Conservation (phyloP, 1,284 basidiomycete species). For the Ceratobasidium sp. region DNA sequence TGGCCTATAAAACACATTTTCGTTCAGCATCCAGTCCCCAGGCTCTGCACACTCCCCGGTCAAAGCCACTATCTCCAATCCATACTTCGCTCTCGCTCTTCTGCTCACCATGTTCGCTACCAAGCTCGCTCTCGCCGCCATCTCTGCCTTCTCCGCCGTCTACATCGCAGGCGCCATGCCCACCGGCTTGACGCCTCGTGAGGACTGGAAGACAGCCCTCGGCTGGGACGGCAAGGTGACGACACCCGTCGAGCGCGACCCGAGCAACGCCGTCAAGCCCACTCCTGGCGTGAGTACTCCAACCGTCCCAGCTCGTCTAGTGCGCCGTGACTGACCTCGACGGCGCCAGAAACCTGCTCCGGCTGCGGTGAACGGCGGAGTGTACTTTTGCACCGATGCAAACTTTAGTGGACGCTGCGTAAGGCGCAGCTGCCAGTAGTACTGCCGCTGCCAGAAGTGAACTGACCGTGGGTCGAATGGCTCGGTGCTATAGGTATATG, state of each 20-base stretch:
- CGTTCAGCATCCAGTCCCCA: no score
- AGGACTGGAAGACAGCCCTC: conserved; percentile 5
- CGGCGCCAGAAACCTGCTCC: neutral
- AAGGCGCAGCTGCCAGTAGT: neutral
- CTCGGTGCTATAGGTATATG: neutral
- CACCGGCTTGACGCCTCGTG: neutral
- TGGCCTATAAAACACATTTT: no score
- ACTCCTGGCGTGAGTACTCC: neutral
- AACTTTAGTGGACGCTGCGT: conserved; percentile 11
- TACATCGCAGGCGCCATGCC: neutral
- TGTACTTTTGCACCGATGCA: conserved; percentile 7
- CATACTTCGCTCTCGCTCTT: neutral
- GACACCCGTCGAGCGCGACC: conserved; percentile 9
- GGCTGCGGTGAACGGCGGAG: conserved; percentile 13
- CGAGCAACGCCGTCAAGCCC: conserved; percentile 13
- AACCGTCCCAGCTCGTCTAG: neutral
- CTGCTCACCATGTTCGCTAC: conserved; percentile 13
- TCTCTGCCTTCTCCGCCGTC: neutral
- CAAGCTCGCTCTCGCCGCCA: conserved; percentile 13
- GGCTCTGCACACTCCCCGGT: neutral
- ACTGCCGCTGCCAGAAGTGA: neutral
- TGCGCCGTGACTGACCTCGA: neutral
- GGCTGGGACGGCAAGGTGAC: conserved; percentile 23
- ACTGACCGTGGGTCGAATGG: neutral
- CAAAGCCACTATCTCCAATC: no score